Base-by-base conservation (phyloP, 2,329 filamentous ascomycete genomes). In the Alternaria conjuncta region DNA sequence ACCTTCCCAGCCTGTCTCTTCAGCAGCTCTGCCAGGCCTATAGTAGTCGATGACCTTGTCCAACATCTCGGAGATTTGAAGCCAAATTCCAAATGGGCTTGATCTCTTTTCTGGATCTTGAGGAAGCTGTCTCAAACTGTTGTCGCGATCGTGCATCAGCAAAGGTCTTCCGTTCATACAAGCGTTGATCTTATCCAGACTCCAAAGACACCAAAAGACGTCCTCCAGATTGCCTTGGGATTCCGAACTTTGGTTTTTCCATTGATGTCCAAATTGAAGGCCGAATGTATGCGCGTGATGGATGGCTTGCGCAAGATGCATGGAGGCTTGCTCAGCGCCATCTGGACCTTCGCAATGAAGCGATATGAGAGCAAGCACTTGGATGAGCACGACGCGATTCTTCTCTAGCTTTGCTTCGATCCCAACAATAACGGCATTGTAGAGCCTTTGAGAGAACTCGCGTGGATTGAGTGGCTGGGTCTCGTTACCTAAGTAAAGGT, bases 121-220 rank as follows among this genome's bases (percentile, higher is more conserved):
- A 10, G 82, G 81, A 3, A 81, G 71, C 26, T 79, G 79, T 13
- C 75, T 79, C 45, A 84, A 75, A 36, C 82, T 82, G 36, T 82
- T 82, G 63, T 85, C 84, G 32, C 79, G 75, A 45, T 85, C 83
- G 55, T 82, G 79, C 79, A 85, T 84, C 47, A 84, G 78, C 53
- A 83, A 69, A 4, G 83, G 83, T 44, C 84, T 75, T 15, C 82
- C 83, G 51, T 84, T 82, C 67, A 83, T 82, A 45, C 79, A 82
- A 6, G 82, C 81, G 54, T 84, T 85, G 47, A 84, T 75, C 51
- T 83, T 82, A 61, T 85, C 83, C 2, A 85, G 75, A 64, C 80
- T 81, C 82, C 83, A 85, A 2, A 85, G 71, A 67, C 81, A 83
- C 83, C 83, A 85, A 64, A 85, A 85, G 0, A 85, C 70, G 41